Percentiles rank a stretch among this genome's conserved stretches.
Conservation (phyloP, 495 filamentous ascomycete genomes). For the Mytilinidion resinicola region DNA sequence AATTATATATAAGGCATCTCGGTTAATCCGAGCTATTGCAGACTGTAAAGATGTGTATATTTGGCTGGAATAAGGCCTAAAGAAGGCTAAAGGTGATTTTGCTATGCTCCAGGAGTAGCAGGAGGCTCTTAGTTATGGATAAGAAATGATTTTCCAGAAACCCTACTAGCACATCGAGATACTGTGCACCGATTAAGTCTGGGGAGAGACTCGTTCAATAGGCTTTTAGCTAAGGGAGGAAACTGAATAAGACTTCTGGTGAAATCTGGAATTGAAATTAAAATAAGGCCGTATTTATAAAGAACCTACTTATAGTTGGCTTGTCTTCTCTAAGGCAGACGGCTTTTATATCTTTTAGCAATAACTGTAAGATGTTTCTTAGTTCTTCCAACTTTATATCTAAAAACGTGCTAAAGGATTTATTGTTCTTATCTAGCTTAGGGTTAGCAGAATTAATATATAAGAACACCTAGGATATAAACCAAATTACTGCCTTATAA, state of each 20-base stretch:
- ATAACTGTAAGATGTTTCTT: neutral
- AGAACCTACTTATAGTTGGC: neutral
- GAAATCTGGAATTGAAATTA: neutral
- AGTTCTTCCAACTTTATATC: neutral
- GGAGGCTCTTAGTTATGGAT: neutral
- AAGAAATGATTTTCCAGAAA: neutral
- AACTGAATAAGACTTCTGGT: neutral
- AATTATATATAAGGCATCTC: constrained; percentile 2
- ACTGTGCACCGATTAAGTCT: neutral
- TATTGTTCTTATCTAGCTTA: neutral
- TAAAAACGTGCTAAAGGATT: neutral
- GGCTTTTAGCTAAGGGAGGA: neutral
- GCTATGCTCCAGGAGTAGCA: neutral
- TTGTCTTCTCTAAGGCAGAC: neutral
- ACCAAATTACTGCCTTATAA: neutral
- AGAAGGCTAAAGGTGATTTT: neutral
- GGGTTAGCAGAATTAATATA: neutral
- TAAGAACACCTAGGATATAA: neutral
- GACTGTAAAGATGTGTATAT: neutral
- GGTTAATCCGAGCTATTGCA: neutral
- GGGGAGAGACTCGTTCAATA: neutral
- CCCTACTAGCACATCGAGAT: neutral
- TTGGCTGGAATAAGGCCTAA: neutral
- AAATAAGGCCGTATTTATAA: neutral
- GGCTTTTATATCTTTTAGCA: neutral